phyloP scores from a whole-genome alignment of 78 protist genomes.

The Creolimax fragrantissima region DNA sequence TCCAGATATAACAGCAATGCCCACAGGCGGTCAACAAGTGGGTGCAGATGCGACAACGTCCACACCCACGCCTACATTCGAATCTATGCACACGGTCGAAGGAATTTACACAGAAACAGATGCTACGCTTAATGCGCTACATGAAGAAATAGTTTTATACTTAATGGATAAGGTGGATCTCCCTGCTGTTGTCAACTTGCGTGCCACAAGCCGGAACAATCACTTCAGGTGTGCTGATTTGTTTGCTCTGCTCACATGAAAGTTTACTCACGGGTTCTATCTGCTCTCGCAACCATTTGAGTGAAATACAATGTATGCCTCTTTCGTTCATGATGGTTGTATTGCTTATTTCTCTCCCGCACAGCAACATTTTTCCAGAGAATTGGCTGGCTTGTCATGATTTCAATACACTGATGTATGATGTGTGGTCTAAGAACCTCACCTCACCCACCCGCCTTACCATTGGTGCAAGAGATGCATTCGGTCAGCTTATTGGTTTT shows the following conservation, averaged over 20 bases:
- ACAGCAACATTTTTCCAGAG: not conserved
- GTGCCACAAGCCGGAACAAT: not conserved
- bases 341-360: not conserved
- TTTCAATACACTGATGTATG: not conserved
- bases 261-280: no score
- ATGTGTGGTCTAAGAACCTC: not conserved
- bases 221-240: not conserved
- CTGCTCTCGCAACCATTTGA: no score
- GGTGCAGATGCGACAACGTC: no score
- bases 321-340: no score
- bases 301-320: no score
- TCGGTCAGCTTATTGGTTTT: not conserved
- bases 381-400: not conserved
- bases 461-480: not conserved
- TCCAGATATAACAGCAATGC: no score
- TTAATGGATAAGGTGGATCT: not conserved
- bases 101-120: not conserved
- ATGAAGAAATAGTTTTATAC: not conserved
- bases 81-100: no score
- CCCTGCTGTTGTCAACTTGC: not conserved
- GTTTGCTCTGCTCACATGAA: no score
- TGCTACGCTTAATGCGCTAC: not conserved
- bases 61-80: no score
- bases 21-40: no score
- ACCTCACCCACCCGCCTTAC: not conserved